These are phyloP conservation scores for Yarrowia hollandica DNA, from an alignment of 805 yeast species.

Conservation along the genomic window DNA sequence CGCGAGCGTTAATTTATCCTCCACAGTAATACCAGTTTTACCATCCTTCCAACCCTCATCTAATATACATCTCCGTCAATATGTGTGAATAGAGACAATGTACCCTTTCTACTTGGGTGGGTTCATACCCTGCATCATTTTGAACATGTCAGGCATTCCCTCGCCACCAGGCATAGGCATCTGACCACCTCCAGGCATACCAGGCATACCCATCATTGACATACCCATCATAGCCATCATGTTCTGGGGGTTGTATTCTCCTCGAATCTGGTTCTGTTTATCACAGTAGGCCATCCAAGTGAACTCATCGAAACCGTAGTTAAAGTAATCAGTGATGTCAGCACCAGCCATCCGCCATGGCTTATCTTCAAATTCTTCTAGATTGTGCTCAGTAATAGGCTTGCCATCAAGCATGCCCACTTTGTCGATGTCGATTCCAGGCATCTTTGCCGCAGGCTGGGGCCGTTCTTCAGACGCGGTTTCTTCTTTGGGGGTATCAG, in stretches of 20 bases:
- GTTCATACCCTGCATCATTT: constrained; percentile 24
- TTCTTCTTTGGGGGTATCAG: constrained; percentile 35
- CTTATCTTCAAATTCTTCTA: constrained; percentile 82
- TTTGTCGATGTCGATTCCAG: constrained; percentile 64
- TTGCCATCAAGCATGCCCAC: constrained; percentile 76
- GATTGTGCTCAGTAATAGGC: constrained; percentile 76
- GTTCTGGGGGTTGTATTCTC: constrained; percentile 80
- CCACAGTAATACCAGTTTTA: constrained; percentile 1
- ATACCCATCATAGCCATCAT: constrained; percentile 51
- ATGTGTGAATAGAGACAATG: too few species aligned
- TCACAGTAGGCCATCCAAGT: constrained; percentile 93
- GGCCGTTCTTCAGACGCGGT: constrained; percentile 22
- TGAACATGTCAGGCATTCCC: constrained; percentile 24
- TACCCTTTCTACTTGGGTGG: constrained; percentile 7
- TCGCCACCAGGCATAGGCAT: constrained; percentile 28
- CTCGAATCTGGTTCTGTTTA: constrained; percentile 78
- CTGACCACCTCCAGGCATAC: constrained; percentile 34
- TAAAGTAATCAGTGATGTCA: constrained; percentile 90
- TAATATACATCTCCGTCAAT: too few species aligned
- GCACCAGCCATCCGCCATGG: constrained; percentile 99
- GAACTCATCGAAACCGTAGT: constrained; percentile 93
- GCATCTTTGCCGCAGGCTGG: constrained; percentile 36
- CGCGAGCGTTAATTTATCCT: constrained; percentile 19
- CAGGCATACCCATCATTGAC: constrained; percentile 33
- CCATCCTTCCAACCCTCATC: constrained; percentile 5